Conservation (phyloP, 1,284 basidiomycete species). For the Ganoderma lingzhi region DNA sequence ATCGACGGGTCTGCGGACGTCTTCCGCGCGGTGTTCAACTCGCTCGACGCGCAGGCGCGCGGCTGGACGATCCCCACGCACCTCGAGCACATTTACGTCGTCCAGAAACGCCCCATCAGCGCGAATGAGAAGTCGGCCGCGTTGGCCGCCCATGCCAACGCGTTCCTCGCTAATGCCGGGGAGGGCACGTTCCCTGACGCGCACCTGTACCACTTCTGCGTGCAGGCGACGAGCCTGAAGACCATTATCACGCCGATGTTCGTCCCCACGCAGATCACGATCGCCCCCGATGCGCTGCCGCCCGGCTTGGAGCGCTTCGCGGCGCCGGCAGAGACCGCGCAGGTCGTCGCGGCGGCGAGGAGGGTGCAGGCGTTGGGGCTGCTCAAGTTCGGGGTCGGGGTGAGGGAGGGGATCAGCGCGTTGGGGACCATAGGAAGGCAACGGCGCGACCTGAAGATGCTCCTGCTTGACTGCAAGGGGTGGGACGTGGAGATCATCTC, state of each 20-base stretch:
- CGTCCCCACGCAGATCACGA: constrained; percentile 32
- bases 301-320: constrained; percentile 38
- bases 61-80: constrained; percentile 40
- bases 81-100: constrained; percentile 46
- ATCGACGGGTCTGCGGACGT: constrained; percentile 50
- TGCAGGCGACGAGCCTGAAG: constrained; percentile 34
- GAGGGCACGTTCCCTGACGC: constrained; percentile 39
- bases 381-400: constrained; percentile 32
- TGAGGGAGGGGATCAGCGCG: constrained; percentile 36
- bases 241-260: constrained; percentile 38
- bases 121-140: background rate
- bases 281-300: constrained; percentile 40
- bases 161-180: constrained; percentile 1
- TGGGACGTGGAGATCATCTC: constrained; percentile 43
- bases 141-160: too few relatives aligned
- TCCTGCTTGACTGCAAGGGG: constrained; percentile 37
- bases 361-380: constrained; percentile 38
- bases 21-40: constrained; percentile 42
- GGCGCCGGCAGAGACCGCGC: constrained; percentile 37
- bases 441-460: constrained; percentile 36
- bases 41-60: constrained; percentile 28
- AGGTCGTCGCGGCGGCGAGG: constrained; percentile 28
- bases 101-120: constrained; percentile 34
- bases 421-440: constrained; percentile 28
- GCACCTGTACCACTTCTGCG: constrained; percentile 37